Percentiles rank a stretch among this genome's conserved stretches.
These are phyloP conservation scores for Colletotrichum viniferum DNA, from an alignment of 2,329 filamentous ascomycete genomes.

Conservation along the genomic window DNA sequence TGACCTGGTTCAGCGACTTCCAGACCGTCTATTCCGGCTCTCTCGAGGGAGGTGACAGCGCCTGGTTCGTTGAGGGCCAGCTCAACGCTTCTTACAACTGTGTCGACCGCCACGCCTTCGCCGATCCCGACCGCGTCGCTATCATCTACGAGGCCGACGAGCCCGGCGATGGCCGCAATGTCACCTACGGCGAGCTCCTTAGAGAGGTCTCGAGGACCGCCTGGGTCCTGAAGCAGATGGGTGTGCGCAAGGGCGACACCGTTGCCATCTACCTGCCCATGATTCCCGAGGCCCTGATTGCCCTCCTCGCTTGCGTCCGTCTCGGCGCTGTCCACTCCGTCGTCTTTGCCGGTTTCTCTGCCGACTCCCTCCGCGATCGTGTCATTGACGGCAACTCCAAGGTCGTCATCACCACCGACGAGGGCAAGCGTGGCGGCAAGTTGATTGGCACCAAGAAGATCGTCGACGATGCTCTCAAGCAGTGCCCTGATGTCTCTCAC, in stretches of 20 bases:
- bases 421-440: constrained; percentile 98
- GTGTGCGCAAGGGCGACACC: constrained; percentile 95
- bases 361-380: constrained; percentile 93
- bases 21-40: constrained; percentile 83
- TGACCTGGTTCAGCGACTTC: constrained; percentile 92
- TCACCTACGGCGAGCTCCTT: constrained; percentile 93
- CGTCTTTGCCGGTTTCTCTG: constrained; percentile 96
- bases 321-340: constrained; percentile 98
- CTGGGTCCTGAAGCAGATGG: constrained; percentile 91
- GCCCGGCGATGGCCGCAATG: constrained; percentile 80
- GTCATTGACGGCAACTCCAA: constrained; percentile 89
- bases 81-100: constrained; percentile 98
- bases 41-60: constrained; percentile 79
- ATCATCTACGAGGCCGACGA: constrained; percentile 99
- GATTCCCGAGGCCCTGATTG: constrained; percentile 94
- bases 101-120: constrained; percentile 94
- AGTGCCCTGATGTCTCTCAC: constrained; percentile 86
- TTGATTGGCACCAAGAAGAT: constrained; percentile 98
- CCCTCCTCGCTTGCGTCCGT: constrained; percentile 87
- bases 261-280: constrained; percentile 98
- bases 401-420: constrained; percentile 95
- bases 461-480: constrained; percentile 95
- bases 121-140: constrained; percentile 89
- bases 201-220: constrained; percentile 88
- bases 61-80: constrained; percentile 93